Conservation (phyloP, 2,329 filamentous ascomycete genomes). For the Pseudohalonectria lignicola region DNA sequence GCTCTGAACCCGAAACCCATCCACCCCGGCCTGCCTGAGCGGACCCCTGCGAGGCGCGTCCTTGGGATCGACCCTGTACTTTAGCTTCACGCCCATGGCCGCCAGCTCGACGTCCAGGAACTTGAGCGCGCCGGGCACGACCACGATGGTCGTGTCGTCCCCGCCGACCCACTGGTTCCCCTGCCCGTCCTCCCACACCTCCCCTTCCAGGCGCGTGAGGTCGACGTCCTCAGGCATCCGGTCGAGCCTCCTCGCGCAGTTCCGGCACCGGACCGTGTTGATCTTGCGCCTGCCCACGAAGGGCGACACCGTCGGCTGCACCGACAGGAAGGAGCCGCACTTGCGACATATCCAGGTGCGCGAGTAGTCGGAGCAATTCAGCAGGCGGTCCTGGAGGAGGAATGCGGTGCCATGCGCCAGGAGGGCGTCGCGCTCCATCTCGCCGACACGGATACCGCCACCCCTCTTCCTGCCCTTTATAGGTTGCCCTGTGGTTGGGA, state of each 20-base stretch:
- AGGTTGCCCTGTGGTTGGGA: slow-evolving; percentile 82
- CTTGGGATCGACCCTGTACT: slow-evolving; percentile 58
- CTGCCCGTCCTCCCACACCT: slow-evolving; percentile 88
- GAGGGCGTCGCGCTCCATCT: slow-evolving; percentile 96
- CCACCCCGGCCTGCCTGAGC: slow-evolving; percentile 25
- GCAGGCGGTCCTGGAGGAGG: slow-evolving; percentile 83
- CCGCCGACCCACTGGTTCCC: slow-evolving; percentile 79
- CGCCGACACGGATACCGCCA: slow-evolving; percentile 96
- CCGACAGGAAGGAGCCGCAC: slow-evolving; percentile 85
- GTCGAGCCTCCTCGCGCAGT: slow-evolving; percentile 57
- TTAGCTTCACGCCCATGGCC: slow-evolving; percentile 92
- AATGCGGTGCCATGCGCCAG: slow-evolving; percentile 93
- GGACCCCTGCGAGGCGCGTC: slow-evolving; percentile 50
- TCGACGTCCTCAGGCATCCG: slow-evolving; percentile 46
- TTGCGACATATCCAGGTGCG: slow-evolving; percentile 79
- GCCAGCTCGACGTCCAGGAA: slow-evolving; percentile 92
- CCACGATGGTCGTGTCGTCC: slow-evolving; percentile 81
- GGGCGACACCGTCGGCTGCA: slow-evolving; percentile 65
- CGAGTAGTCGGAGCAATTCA: slow-evolving; percentile 95
- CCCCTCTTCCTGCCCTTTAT: slow-evolving; percentile 95
- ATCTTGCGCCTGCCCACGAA: slow-evolving; percentile 55
- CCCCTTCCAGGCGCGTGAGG: slow-evolving; percentile 46
- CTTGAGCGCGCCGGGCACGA: slow-evolving; percentile 84
- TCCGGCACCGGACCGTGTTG: slow-evolving; percentile 65
- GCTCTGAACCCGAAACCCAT: slow-evolving; percentile 16